These are phyloP conservation scores for Malus domestica DNA, from an alignment of 306 rosid genomes.

Conservation along the genomic window DNA sequence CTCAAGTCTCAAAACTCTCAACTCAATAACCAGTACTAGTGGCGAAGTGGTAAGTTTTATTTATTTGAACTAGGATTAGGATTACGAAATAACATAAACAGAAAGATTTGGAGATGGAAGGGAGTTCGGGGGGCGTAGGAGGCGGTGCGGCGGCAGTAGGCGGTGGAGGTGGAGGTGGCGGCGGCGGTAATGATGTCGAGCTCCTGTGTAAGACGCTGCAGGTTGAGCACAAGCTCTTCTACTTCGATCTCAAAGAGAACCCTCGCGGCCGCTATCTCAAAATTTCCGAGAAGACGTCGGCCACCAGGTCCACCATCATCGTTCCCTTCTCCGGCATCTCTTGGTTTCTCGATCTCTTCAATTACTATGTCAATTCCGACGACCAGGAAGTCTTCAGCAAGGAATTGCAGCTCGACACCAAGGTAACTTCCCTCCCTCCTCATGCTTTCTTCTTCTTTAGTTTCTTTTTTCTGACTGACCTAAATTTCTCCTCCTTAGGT, in stretches of 20 bases:
- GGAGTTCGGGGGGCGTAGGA: constrained; percentile 39
- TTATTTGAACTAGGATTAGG: neutral
- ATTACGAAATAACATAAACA: neutral
- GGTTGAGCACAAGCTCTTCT: constrained; percentile 96
- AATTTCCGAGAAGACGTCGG: constrained; percentile 95
- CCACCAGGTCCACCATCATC: constrained; percentile 97
- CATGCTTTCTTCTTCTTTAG: neutral
- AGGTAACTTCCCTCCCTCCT: constrained; percentile 30
- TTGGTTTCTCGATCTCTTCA: constrained; percentile 97
- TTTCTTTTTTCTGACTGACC: neutral
- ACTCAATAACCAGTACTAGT: neutral
- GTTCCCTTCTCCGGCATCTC: constrained; percentile 95
- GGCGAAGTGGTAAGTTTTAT: neutral
- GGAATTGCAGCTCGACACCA: constrained; percentile 97
- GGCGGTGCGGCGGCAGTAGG: constrained; percentile 14
- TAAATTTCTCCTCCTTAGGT: constrained; percentile 34
- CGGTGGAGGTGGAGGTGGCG: constrained; percentile 3
- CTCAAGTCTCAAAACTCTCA: too few species aligned
- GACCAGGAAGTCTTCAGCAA: constrained; percentile 93
- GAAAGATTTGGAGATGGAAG: constrained; percentile 50
- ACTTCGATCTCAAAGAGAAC: constrained; percentile 99
- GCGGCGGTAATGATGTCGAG: constrained; percentile 70
- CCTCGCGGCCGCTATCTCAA: constrained; percentile 97
- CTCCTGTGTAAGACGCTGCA: constrained; percentile 90
- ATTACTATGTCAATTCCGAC: constrained; percentile 86